These are phyloP conservation scores for Cystobasidium onofrii DNA, from an alignment of 768 basidiomycete genomes.

Conservation along the genomic window DNA sequence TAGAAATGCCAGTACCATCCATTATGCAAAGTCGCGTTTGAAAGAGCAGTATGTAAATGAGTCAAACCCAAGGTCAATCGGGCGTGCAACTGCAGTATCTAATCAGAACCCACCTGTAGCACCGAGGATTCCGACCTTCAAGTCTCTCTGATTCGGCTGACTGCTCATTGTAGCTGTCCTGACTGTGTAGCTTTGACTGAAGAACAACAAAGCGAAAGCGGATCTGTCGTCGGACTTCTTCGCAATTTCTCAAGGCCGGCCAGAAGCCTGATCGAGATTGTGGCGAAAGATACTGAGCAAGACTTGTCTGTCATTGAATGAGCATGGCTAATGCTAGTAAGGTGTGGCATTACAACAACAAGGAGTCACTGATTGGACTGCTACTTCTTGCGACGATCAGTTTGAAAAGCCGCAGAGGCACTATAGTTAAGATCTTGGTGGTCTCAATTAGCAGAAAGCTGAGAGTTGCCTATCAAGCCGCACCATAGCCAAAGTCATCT, in stretches of 20 bases:
- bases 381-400: no score
- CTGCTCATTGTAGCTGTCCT: neutral
- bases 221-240: neutral
- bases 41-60: neutral
- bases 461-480: neutral
- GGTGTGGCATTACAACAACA: neutral
- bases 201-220: neutral
- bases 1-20: neutral
- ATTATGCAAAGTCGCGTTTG: neutral
- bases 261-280: neutral
- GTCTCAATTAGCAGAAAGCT: no score
- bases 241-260: neutral
- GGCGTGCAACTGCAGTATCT: neutral
- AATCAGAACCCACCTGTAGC: slow-evolving; percentile 44
- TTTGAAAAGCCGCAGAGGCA: no score
- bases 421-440: no score
- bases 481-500: slow-evolving; percentile 19
- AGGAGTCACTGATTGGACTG: neutral
- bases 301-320: neutral
- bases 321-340: neutral
- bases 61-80: neutral
- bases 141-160: slow-evolving; percentile 39
- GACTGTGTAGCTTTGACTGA: neutral
- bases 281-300: neutral
- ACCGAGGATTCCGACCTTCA: slow-evolving; percentile 48